Evolutionary conservation across 1,139 yeast genomes (phyloP).

Genomic region (Eremothecium cymbalariae): DNA sequence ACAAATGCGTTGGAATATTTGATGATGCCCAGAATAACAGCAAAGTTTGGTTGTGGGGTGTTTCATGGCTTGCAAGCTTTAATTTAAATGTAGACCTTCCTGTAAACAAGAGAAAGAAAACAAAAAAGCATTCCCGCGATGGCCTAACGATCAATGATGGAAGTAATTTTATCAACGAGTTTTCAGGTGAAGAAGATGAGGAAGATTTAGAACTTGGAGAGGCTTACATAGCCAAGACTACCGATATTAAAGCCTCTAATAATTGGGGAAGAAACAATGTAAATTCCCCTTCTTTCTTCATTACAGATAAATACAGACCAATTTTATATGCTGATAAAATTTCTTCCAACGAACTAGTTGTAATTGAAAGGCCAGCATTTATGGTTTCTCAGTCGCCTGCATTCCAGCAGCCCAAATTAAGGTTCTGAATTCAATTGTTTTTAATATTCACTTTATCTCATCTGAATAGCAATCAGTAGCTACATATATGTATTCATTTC

Average conservation of each 20-base stretch:
- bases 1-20: constrained; percentile 70
- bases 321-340: constrained; percentile 55
- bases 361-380: constrained; percentile 70
- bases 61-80: constrained; percentile 73
- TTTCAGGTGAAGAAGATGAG: constrained; percentile 28
- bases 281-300: constrained; percentile 50
- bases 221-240: constrained; percentile 26
- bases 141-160: constrained; percentile 46
- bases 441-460: too few relatives aligned
- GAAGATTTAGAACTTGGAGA: constrained; percentile 14
- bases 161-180: constrained; percentile 25
- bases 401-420: constrained; percentile 62
- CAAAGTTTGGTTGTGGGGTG: constrained; percentile 77
- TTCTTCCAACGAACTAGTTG: constrained; percentile 50
- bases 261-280: constrained; percentile 16
- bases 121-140: constrained; percentile 55
- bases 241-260: constrained; percentile 27
- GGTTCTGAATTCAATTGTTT: constrained; percentile 36
- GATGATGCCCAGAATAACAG: constrained; percentile 34
- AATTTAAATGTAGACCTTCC: constrained; percentile 61
- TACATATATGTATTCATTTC: too few relatives aligned
- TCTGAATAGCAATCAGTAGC: too few relatives aligned
- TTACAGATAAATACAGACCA: constrained; percentile 70
- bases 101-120: constrained; percentile 33
- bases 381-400: constrained; percentile 54